Percentiles rank a stretch among this genome's conserved stretches.
Evolutionary conservation across 202 grass and related monocot species (phyloP).

Genomic region (Schoenoplectus triqueter): DNA sequence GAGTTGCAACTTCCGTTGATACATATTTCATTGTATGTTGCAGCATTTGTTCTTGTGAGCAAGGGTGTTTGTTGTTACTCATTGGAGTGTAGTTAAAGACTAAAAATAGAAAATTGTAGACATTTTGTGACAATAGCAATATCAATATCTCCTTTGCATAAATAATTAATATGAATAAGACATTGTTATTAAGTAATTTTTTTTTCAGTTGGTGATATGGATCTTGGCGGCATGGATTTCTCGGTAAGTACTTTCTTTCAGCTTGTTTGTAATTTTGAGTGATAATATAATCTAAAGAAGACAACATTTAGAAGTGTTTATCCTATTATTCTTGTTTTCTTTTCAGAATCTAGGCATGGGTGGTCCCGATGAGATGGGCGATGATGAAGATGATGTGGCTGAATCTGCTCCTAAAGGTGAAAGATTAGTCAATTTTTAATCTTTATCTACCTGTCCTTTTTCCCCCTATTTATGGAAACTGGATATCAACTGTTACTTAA

Average conservation of each 20-base stretch:
- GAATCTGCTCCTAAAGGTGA: constrained; percentile 58
- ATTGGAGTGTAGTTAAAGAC: background rate
- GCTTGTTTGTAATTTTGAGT: background rate
- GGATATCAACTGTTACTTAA: constrained; percentile 8
- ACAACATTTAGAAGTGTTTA: background rate
- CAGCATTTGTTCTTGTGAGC: background rate
- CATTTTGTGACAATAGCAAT: background rate
- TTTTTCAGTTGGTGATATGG: constrained; percentile 48
- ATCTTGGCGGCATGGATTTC: constrained; percentile 85
- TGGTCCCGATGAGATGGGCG: constrained; percentile 52
- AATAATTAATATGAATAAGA: background rate
- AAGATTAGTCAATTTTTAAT: constrained; percentile 1
- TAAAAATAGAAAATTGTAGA: background rate
- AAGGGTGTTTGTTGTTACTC: background rate
- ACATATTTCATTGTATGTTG: background rate
- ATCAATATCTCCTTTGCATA: background rate
- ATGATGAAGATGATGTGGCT: constrained; percentile 53
- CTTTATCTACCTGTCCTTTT: background rate
- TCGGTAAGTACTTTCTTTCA: constrained; percentile 50
- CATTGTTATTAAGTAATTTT: background rate
- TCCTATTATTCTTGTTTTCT: constrained; percentile 38
- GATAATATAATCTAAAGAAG: background rate
- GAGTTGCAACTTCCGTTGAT: background rate
- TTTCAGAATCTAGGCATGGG: constrained; percentile 82
- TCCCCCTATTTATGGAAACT: background rate